Evolutionary conservation across 371 early-diverging fungal species (phyloP).

Genomic region (Actinomucor elegans): DNA sequence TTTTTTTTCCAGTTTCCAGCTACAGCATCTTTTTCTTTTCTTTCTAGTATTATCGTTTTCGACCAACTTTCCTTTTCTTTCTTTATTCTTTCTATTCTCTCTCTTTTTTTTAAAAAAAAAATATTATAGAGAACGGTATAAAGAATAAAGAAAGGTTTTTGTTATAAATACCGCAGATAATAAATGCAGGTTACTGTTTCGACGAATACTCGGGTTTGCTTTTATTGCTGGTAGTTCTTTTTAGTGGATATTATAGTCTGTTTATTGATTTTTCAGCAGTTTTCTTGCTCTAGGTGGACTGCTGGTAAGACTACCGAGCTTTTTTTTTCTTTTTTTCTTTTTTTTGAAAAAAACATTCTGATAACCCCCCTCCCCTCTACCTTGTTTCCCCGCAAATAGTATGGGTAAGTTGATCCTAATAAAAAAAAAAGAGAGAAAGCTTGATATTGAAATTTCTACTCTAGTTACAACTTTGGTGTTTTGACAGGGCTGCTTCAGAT

Average conservation of each 20-base stretch:
- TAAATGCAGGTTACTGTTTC: constrained; percentile 10
- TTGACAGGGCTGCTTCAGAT: constrained; percentile 46
- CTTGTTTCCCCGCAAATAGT: constrained; percentile 7
- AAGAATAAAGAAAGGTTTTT: not conserved
- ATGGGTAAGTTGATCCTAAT: constrained; percentile 23
- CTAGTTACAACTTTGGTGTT: constrained; percentile 52
- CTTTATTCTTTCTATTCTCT: not conserved
- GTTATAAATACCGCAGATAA: not conserved
- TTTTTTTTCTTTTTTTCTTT: no score
- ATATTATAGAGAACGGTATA: no score
- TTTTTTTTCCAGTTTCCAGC: no score
- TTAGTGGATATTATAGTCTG: not conserved
- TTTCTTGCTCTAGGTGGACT: constrained; percentile 29
- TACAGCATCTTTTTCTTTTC: no score
- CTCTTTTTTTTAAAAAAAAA: not conserved
- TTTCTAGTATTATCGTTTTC: no score
- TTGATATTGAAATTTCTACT: constrained; percentile 2
- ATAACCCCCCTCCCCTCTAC: not conserved
- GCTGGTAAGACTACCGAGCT: no score
- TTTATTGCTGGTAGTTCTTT: constrained; percentile 20
- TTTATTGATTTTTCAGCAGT: not conserved
- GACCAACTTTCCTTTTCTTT: not conserved
- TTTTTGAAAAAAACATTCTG: not conserved
- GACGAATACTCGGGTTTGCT: constrained; percentile 19
- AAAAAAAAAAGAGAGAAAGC: not conserved